A percentile compares a stretch with the other conserved stretches of the same genome.
Conservation (phyloP, 106 monocot species). For the Dioscorea zingiberensis region DNA sequence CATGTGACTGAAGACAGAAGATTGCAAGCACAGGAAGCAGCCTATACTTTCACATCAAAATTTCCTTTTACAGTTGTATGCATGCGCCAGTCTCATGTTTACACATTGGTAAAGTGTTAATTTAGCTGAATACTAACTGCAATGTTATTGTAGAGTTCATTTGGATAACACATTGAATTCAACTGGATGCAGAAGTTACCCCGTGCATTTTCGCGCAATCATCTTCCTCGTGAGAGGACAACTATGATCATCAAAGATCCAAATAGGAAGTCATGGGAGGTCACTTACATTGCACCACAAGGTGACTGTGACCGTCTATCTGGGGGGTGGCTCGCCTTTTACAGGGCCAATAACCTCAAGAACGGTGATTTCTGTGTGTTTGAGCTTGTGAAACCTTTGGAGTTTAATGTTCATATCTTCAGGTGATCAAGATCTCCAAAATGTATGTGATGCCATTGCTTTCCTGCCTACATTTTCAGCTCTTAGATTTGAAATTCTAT, state of each 20-base stretch:
- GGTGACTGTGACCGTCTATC: constrained; percentile 14
- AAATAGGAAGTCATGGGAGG: constrained; percentile 17
- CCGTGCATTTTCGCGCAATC: constrained; percentile 11
- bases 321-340: constrained; percentile 29
- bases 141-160: not conserved
- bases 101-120: constrained; percentile 19
- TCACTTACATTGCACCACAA: constrained; percentile 10
- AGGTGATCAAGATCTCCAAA: not conserved
- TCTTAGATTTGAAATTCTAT: no score
- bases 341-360: constrained; percentile 20
- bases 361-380: constrained; percentile 39
- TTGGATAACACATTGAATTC: constrained; percentile 11
- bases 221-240: constrained; percentile 20
- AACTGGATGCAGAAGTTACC: constrained; percentile 23
- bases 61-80: constrained; percentile 15
- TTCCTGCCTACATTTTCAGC: no score
- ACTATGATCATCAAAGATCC: constrained; percentile 17
- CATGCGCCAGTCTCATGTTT: constrained; percentile 5
- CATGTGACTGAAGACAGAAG: constrained; percentile 13
- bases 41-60: constrained; percentile 17
- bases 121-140: not conserved
- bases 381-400: constrained; percentile 13
- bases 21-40: constrained; percentile 9
- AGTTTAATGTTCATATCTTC: constrained; percentile 32
- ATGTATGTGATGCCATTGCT: no score